phyloP scores from a whole-genome alignment of 495 filamentous ascomycete genomes.

The Neurospora cerealis region DNA sequence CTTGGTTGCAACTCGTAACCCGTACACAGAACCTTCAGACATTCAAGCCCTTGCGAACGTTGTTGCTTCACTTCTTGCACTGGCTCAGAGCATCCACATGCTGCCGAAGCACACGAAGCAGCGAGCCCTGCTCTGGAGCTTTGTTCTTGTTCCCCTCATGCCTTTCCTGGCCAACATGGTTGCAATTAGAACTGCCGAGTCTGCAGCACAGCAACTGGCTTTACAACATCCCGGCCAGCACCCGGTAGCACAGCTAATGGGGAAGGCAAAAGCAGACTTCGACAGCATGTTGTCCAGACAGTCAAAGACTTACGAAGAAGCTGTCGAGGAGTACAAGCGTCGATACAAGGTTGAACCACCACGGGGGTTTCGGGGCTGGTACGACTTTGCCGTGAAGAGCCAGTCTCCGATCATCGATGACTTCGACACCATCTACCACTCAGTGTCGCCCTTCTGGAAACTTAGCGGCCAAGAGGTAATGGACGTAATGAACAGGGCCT shows the following conservation, averaged over 20 bases:
- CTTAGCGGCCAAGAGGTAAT: conserved; percentile 17
- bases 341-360: conserved; percentile 47
- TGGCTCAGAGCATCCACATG: conserved; percentile 14
- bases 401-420: conserved; percentile 60
- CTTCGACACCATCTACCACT: conserved; percentile 41
- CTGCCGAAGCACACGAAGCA: conserved; percentile 11
- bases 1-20: conserved; percentile 12
- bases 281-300: conserved; percentile 28
- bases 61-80: conserved; percentile 8
- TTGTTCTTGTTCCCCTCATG: conserved; percentile 7
- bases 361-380: conserved; percentile 54
- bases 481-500: conserved; percentile 2
- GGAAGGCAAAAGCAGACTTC: conserved; percentile 30
- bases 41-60: conserved; percentile 5
- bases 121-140: conserved; percentile 7
- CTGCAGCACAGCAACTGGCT: neutral
- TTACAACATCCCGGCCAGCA: conserved; percentile 17
- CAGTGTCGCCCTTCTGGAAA: conserved; percentile 18
- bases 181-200: conserved; percentile 1
- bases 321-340: conserved; percentile 41
- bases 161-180: conserved; percentile 12
- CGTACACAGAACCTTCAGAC: conserved; percentile 13
- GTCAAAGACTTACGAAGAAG: conserved; percentile 32
- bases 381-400: conserved; percentile 48
- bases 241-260: conserved; percentile 37